These are phyloP conservation scores for Trichophaea hybrida DNA, from an alignment of 2,329 filamentous ascomycete genomes.

Conservation along the genomic window DNA sequence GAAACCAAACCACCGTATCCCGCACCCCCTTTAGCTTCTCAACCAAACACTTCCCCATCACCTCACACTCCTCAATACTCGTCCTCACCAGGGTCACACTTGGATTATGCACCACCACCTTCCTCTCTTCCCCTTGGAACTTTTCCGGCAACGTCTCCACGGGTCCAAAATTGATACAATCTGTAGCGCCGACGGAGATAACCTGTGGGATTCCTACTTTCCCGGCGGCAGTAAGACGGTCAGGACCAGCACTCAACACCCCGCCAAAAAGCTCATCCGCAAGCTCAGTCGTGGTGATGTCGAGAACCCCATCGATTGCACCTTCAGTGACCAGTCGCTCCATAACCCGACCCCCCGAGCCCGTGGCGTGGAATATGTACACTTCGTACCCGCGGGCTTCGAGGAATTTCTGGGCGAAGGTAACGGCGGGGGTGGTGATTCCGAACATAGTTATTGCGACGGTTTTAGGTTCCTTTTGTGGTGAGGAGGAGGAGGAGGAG, in stretches of 20 bases:
- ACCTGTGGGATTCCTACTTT: conserved; percentile 44
- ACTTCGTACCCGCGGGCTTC: conserved; percentile 33
- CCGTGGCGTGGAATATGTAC: conserved; percentile 56
- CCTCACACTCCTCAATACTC: conserved; percentile 40
- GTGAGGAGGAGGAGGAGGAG: conserved; percentile 31
- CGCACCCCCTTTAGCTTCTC: conserved; percentile 37
- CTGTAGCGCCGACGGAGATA: conserved; percentile 37
- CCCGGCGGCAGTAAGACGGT: conserved; percentile 44
- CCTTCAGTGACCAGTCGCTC: conserved; percentile 46
- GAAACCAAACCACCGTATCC: conserved; percentile 44
- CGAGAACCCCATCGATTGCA: conserved; percentile 49
- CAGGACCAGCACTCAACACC: conserved; percentile 44
- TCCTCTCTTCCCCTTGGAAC: conserved; percentile 34
- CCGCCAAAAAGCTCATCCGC: conserved; percentile 50
- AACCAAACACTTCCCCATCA: conserved; percentile 44
- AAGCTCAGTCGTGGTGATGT: conserved; percentile 58
- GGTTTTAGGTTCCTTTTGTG: too few species aligned
- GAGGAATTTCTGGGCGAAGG: conserved; percentile 40
- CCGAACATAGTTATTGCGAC: conserved; percentile 62
- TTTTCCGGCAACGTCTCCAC: conserved; percentile 41
- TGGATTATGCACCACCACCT: conserved; percentile 51
- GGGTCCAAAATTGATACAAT: conserved; percentile 46
- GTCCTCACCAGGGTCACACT: conserved; percentile 53
- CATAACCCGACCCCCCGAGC: conserved; percentile 54
- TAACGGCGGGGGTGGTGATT: conserved; percentile 53